phyloP scores from a whole-genome alignment of 495 filamentous ascomycete genomes.

The Penicillium subrubescens region DNA sequence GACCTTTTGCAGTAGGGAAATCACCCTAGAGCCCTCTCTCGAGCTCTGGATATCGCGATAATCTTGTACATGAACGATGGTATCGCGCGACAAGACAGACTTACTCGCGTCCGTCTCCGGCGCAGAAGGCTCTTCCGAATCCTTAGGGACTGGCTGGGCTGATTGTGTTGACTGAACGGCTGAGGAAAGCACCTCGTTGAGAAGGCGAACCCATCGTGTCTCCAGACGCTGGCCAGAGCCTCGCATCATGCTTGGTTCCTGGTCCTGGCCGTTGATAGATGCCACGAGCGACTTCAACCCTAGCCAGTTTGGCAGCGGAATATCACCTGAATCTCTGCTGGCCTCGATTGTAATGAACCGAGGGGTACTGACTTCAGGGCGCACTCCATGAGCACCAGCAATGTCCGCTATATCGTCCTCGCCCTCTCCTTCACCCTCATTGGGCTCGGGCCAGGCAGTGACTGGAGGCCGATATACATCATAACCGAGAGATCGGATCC shows the following conservation, averaged over 20 bases:
- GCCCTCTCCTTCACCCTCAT: conserved; percentile 40
- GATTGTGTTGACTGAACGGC: conserved; percentile 16
- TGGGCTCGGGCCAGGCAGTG: conserved; percentile 38
- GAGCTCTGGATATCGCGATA: conserved; percentile 72
- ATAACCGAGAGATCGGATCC: conserved; percentile 66
- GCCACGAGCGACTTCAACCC: conserved; percentile 42
- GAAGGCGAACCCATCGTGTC: conserved; percentile 38
- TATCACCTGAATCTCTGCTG: conserved; percentile 36
- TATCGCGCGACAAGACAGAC: conserved; percentile 32
- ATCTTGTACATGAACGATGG: conserved; percentile 81
- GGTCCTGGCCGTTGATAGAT: conserved; percentile 40
- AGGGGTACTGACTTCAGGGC: conserved; percentile 26
- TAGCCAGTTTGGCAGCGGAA: conserved; percentile 38
- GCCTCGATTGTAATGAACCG: conserved; percentile 46
- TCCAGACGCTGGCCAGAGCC: conserved; percentile 26
- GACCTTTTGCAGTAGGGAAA: conserved; percentile 67
- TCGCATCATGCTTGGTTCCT: conserved; percentile 19
- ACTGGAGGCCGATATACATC: conserved; percentile 50
- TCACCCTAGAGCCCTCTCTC: conserved; percentile 60
- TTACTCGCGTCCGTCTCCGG: conserved; percentile 14
- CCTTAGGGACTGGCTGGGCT: not conserved
- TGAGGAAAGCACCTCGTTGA: conserved; percentile 40
- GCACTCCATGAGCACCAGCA: conserved; percentile 22
- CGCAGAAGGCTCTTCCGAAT: conserved; percentile 9
- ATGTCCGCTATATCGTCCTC: conserved; percentile 44